Conservation (phyloP, 2,329 filamentous ascomycete species). For the Ophiocordyceps sinensis region DNA sequence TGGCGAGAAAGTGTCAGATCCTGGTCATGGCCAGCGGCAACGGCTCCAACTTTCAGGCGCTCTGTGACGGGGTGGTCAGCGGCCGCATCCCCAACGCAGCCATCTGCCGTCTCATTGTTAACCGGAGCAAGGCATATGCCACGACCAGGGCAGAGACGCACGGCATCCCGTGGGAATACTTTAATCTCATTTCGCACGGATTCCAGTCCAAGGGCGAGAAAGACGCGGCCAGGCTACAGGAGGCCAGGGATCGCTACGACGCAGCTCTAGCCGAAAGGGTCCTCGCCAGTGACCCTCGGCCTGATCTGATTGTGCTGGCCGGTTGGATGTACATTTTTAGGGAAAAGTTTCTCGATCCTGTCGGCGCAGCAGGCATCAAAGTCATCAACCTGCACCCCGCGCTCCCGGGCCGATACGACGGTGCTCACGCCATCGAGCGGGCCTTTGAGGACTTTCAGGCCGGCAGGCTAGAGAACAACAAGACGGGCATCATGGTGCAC, state of each 20-base stretch:
- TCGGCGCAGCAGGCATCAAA: constrained; percentile 45
- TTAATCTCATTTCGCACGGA: constrained; percentile 67
- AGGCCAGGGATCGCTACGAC: constrained; percentile 57
- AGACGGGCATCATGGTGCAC: constrained; percentile 80
- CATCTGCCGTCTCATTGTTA: constrained; percentile 34
- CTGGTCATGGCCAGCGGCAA: constrained; percentile 59
- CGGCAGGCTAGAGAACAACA: constrained; percentile 40
- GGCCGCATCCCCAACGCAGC: constrained; percentile 24
- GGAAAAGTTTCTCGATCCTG: constrained; percentile 51
- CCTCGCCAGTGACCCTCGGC: constrained; percentile 36
- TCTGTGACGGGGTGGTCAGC: constrained; percentile 35
- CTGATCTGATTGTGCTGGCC: constrained; percentile 65
- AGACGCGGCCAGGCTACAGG: constrained; percentile 36
- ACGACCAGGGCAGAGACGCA: constrained; percentile 19
- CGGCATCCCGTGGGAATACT: constrained; percentile 55
- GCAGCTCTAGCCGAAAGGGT: constrained; percentile 57
- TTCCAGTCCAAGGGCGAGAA: constrained; percentile 40
- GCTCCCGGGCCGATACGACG: constrained; percentile 60
- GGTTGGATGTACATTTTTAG: constrained; percentile 83
- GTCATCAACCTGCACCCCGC: constrained; percentile 78
- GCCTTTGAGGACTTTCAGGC: constrained; percentile 59
- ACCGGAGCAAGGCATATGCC: constrained; percentile 32
- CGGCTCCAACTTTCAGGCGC: constrained; percentile 66
- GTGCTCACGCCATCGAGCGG: constrained; percentile 61
- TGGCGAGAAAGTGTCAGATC: constrained; percentile 29